Evolutionary conservation across 306 rosid species (phyloP).

Genomic region (Malus domestica): ASM211411v1 NC_041796.1:6038501-6039000

Average conservation of each 20-base stretch:
- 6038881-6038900: slow-evolving; percentile 19
- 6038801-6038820: slow-evolving; percentile 14
- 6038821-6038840: slow-evolving; percentile 34
- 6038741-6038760: slow-evolving; percentile 18
- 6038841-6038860: slow-evolving; percentile 43
- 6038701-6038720: slow-evolving; percentile 29
- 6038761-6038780: slow-evolving; percentile 48
- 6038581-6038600: background rate
- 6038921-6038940: slow-evolving; percentile 3
- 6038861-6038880: slow-evolving; percentile 14
- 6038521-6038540: background rate
- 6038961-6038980: slow-evolving; percentile 7
- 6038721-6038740: slow-evolving; percentile 19
- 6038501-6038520: background rate
- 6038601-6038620: background rate
- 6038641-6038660: slow-evolving; percentile 20
- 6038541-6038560: background rate
- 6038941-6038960: slow-evolving; percentile 10
- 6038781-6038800: slow-evolving; percentile 26
- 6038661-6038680: slow-evolving; percentile 36
- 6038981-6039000: slow-evolving; percentile 8
- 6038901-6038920: slow-evolving; percentile 27
- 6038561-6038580: background rate
- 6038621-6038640: slow-evolving; percentile 6
- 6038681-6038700: slow-evolving; percentile 24